phyloP scores from a whole-genome alignment of 225 moss, liverwort and hornwort genomes.

The Pleurozium schreberi region DNA sequence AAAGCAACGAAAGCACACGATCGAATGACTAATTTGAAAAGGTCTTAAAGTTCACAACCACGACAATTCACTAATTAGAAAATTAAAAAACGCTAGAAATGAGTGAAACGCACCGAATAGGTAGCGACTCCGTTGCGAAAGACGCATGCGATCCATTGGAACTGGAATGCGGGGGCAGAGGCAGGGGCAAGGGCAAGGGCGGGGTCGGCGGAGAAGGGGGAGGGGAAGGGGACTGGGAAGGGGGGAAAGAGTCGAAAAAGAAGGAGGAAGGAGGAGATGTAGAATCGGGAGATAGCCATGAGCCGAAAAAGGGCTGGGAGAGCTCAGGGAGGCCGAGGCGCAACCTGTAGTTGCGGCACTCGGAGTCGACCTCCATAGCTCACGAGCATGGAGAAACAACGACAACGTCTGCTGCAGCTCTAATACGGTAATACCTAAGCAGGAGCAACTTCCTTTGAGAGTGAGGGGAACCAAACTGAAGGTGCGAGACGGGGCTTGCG shows the following conservation, averaged over 20 bases:
- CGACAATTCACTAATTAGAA: neutral
- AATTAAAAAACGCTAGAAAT: neutral
- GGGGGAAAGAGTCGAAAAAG: neutral
- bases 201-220: neutral
- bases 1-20: neutral
- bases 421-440: neutral
- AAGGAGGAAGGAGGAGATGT: neutral
- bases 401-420: neutral
- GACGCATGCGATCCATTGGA: neutral
- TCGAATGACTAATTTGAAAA: neutral
- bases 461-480: neutral
- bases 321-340: conserved; percentile 63
- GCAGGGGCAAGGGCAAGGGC: neutral
- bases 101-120: conserved; percentile 5
- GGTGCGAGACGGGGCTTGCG: neutral
- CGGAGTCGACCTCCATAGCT: conserved; percentile 26
- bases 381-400: neutral
- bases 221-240: neutral
- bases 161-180: neutral
- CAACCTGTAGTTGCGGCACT: conserved; percentile 44
- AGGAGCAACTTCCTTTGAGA: neutral
- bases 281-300: conserved; percentile 41
- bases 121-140: neutral
- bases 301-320: conserved; percentile 45
- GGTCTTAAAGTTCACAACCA: neutral